These are phyloP conservation scores for Choanephora cucurbitarum DNA, from an alignment of 371 early-diverging fungal genomes.

Conservation along the genomic window DNA sequence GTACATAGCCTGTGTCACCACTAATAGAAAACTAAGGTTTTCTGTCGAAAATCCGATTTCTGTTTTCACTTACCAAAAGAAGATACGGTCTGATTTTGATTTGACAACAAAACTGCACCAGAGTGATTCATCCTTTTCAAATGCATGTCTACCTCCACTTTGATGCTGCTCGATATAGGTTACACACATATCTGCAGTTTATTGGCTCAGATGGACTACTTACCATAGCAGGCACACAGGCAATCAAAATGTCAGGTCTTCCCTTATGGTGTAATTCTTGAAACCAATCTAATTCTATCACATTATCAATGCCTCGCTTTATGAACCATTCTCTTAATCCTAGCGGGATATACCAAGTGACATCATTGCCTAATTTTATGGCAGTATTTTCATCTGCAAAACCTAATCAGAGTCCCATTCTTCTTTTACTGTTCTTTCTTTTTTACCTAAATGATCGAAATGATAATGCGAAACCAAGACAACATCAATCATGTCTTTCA, in stretches of 20 bases:
- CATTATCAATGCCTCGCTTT: conserved; percentile 54
- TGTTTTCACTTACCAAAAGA: conserved; percentile 50
- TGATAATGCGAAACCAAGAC: conserved; percentile 62
- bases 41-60: background rate
- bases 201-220: background rate
- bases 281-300: conserved; percentile 71
- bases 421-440: background rate
- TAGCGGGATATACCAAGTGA: conserved; percentile 66
- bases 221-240: conserved; percentile 60
- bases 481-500: conserved; percentile 52
- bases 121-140: conserved; percentile 55
- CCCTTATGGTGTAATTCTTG: conserved; percentile 54
- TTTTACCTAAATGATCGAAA: conserved; percentile 60
- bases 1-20: conserved; percentile 65
- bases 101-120: conserved; percentile 64
- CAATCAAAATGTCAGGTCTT: conserved; percentile 44
- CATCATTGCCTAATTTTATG: conserved; percentile 48
- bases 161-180: conserved; percentile 41
- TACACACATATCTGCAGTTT: background rate
- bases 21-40: conserved; percentile 17
- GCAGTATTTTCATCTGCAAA: conserved; percentile 51
- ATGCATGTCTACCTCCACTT: conserved; percentile 42
- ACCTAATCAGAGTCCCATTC: background rate
- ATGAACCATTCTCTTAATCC: conserved; percentile 60
- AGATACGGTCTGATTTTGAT: conserved; percentile 40